These are phyloP conservation scores for Candida ovalis DNA, from an alignment of 805 yeast genomes.

Conservation along the genomic window DNA sequence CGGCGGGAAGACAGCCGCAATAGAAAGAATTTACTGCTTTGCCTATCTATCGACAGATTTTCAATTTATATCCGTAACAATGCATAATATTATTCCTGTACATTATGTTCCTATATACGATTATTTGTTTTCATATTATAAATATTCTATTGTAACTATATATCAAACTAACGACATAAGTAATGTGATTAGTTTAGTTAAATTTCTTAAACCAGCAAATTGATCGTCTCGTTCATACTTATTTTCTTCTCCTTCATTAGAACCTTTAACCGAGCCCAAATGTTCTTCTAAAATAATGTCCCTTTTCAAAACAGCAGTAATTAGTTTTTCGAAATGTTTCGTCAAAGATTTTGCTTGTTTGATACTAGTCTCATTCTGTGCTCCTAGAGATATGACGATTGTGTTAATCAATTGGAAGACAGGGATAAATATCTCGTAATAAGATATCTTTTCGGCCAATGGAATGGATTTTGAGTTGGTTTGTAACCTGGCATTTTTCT, in stretches of 20 bases:
- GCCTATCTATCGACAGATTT: too few species aligned
- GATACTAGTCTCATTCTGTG: conserved; percentile 60
- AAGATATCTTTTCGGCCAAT: conserved; percentile 37
- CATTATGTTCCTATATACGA: not conserved
- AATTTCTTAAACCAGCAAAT: conserved; percentile 19
- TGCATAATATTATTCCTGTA: not conserved
- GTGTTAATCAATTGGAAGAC: conserved; percentile 70
- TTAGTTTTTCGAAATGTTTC: conserved; percentile 47
- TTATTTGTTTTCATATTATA: not conserved
- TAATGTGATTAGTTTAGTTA: conserved; percentile 28
- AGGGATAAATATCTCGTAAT: conserved; percentile 68
- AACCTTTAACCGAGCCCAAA: not conserved
- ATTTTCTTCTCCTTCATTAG: not conserved
- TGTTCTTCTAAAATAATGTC: conserved; percentile 22
- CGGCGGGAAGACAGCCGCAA: too few species aligned
- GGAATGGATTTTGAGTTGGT: not conserved
- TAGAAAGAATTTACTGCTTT: too few species aligned
- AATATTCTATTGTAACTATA: too few species aligned
- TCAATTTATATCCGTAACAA: too few species aligned
- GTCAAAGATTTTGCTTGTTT: conserved; percentile 50
- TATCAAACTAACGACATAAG: conserved; percentile 23
- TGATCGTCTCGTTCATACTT: conserved; percentile 5
- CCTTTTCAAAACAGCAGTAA: conserved; percentile 45
- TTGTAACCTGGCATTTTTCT: not conserved
- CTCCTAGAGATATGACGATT: conserved; percentile 69